Conservation (phyloP, 495 filamentous ascomycete genomes). For the Tuber borchii region DNA sequence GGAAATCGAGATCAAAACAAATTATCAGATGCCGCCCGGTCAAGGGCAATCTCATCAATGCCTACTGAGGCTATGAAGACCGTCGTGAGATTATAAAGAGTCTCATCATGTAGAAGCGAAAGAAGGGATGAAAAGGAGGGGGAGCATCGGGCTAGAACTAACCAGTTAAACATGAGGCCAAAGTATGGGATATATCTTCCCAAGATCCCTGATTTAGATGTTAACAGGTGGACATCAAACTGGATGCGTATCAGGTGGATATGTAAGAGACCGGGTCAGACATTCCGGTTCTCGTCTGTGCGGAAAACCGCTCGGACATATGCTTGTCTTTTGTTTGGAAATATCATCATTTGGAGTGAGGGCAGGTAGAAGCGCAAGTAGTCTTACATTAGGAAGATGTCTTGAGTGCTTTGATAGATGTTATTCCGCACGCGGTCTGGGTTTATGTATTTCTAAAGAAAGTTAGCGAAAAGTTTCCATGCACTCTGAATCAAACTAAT, state of each 20-base stretch:
- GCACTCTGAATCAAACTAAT: conserved; percentile 10
- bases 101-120: conserved; percentile 60
- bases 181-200: conserved; percentile 8
- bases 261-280: conserved; percentile 38
- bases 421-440: neutral
- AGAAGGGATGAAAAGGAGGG: conserved; percentile 15
- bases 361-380: conserved; percentile 14
- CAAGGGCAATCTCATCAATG: conserved; percentile 90
- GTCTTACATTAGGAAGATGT: conserved; percentile 14
- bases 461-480: conserved; percentile 20
- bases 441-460: neutral
- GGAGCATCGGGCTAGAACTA: conserved; percentile 25
- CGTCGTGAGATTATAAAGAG: conserved; percentile 80
- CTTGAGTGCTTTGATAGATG: conserved; percentile 4
- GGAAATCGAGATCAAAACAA: conserved; percentile 28
- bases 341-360: conserved; percentile 55
- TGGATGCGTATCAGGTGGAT: neutral
- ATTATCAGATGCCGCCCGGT: conserved; percentile 67
- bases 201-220: neutral
- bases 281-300: conserved; percentile 57
- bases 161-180: conserved; percentile 43
- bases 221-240: neutral
- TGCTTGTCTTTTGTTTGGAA: conserved; percentile 69
- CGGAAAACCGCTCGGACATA: conserved; percentile 68
- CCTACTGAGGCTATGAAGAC: conserved; percentile 81